Evolutionary conservation across 306 rosid genomes (phyloP), one percentile per base, ranked within the genome.

Genomic region (Citrullus mucosospermus): DNA sequence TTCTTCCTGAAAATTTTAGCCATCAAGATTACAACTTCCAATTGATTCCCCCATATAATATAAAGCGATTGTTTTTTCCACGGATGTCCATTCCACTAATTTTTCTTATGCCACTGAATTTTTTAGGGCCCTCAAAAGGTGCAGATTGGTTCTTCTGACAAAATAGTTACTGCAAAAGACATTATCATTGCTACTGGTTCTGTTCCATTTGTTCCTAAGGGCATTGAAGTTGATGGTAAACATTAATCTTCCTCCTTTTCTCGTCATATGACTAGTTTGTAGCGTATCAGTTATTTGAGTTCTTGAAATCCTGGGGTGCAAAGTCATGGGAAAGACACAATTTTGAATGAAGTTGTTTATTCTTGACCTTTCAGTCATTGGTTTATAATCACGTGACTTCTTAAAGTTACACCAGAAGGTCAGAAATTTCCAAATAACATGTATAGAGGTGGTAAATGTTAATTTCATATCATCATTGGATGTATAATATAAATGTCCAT

Each of bases 181-280:
- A 88, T 95, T 83, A 95, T 95, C 80, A 90, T 95, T 80, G 99
- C 99, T 44, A 95, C 99, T 46, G 99, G 97, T 66, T 95, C 99
- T 73, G 96, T 92, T 84, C 99, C 99, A 63, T 95, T 95, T 38
- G 97, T 95, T 84, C 97, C 99, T 2, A 92, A 91, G 88, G 99
- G 99, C 78, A 88, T 95, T 83, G 97, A 95, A 91, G 89, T 95
- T 39, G 99, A 95, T 76, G 99, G 99, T 94, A 86, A 80, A 46
- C 20, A 34, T 50, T 11, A 11, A 22, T 57, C 30, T 15, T 73
- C 51, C 77, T 41, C 20, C 80, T 83, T 50, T 46, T 32, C 28
- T 63, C 54, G 15, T 56, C 70, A 73, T 83, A 51, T 11, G 2
- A 41, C 30, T 68, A 18, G 15, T 70, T 20, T 25, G 57, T 10